A percentile compares a stretch with the other conserved stretches of the same genome.
These are phyloP conservation scores for Vitis amurensis DNA, from an alignment of 164 flowering plant genomes.

Conservation along the genomic window DNA sequence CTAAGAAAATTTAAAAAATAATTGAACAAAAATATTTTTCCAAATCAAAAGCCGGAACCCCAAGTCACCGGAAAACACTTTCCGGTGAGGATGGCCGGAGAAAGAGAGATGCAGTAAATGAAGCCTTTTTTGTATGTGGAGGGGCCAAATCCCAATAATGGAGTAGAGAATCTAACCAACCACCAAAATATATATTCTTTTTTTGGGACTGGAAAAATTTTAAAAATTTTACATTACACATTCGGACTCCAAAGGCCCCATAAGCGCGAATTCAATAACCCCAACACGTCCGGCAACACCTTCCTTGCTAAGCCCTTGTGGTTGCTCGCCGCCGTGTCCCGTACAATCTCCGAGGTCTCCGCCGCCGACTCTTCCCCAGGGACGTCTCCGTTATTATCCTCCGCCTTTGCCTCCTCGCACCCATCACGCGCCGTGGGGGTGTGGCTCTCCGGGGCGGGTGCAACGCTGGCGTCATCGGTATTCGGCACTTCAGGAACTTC, in stretches of 20 bases:
- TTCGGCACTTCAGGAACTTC: neutral
- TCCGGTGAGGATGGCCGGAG: too few relatives aligned
- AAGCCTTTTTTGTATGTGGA: too few relatives aligned
- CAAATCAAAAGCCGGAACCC: too few relatives aligned
- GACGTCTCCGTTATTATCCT: neutral
- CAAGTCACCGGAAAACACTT: too few relatives aligned
- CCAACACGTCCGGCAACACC: slow-evolving; percentile 81
- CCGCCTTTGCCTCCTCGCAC: slow-evolving; percentile 2
- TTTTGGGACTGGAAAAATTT: slow-evolving; percentile 1
- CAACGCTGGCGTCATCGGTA: neutral
- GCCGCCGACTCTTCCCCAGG: neutral
- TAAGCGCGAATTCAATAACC: slow-evolving; percentile 73
- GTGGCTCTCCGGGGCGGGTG: too few relatives aligned
- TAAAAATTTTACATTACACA: slow-evolving; percentile 15
- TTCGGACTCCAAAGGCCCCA: slow-evolving; percentile 83
- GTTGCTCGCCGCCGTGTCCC: slow-evolving; percentile 6
- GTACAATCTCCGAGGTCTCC: neutral
- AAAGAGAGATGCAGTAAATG: neutral
- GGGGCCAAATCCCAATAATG: neutral
- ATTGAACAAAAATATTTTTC: neutral
- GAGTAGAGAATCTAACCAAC: neutral
- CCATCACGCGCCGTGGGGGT: neutral
- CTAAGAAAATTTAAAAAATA: slow-evolving; percentile 22
- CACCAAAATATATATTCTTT: slow-evolving; percentile 7
- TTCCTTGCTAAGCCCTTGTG: slow-evolving; percentile 66